phyloP scores from a whole-genome alignment of 495 filamentous ascomycete genomes.

The Penicillium steckii region DNA sequence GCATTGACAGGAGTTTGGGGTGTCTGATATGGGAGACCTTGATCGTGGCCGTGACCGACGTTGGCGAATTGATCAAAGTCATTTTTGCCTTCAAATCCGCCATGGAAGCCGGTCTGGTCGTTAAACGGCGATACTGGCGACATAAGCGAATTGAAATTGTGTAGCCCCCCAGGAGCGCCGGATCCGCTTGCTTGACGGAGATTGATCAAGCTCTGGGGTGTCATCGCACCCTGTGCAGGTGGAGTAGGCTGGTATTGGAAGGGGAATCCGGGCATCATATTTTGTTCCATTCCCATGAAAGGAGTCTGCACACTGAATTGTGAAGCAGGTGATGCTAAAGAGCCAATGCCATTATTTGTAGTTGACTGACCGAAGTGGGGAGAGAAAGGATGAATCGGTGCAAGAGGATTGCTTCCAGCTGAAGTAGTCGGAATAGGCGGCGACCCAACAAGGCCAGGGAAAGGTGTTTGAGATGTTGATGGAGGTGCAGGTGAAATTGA shows the following conservation, averaged over 20 bases:
- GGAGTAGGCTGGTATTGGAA: conserved; percentile 48
- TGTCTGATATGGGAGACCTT: conserved; percentile 28
- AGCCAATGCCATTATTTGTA: conserved; percentile 54
- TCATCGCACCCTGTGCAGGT: conserved; percentile 42
- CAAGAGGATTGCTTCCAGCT: conserved; percentile 41
- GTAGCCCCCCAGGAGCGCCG: conserved; percentile 30
- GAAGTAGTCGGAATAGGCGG: conserved; percentile 52
- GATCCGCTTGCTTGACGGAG: conserved; percentile 34
- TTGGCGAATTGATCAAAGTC: conserved; percentile 24
- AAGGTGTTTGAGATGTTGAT: conserved; percentile 51
- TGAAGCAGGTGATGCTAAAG: conserved; percentile 57
- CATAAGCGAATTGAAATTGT: conserved; percentile 42
- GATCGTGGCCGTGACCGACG: conserved; percentile 23
- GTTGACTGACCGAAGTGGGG: conserved; percentile 52
- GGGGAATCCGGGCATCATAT: conserved; percentile 35
- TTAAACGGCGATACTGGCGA: conserved; percentile 47
- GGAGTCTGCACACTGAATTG: conserved; percentile 45
- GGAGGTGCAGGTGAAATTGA: conserved; percentile 75
- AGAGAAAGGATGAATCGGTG: conserved; percentile 39
- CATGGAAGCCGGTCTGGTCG: conserved; percentile 35
- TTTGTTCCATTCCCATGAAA: conserved; percentile 42
- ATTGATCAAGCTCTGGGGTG: conserved; percentile 45
- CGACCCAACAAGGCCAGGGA: conserved; percentile 57
- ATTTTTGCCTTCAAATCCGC: conserved; percentile 33
- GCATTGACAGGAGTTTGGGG: conserved; percentile 35